Percentiles rank a stretch among this genome's conserved stretches.
Conservation (phyloP, 2,329 filamentous ascomycete genomes). For the Emmonsia crescens region DNA sequence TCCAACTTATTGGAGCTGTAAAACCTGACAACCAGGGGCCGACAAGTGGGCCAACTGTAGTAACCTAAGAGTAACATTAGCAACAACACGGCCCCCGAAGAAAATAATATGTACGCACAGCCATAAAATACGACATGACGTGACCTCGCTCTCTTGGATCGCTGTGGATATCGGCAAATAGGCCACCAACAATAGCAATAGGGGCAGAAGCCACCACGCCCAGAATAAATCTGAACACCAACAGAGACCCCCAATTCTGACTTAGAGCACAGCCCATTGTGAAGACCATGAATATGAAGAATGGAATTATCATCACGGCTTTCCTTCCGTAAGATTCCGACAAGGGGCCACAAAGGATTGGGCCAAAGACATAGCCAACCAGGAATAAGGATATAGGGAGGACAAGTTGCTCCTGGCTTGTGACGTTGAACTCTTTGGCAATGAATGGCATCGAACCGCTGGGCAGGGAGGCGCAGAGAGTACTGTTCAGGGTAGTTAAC, state of each 20-base stretch:
- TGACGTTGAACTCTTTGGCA: conserved; percentile 25
- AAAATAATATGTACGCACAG: conserved; percentile 17
- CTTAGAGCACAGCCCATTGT: conserved; percentile 36
- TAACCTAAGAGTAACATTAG: conserved; percentile 16
- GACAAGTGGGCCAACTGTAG: conserved; percentile 33
- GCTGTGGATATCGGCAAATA: conserved; percentile 39
- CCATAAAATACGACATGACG: conserved; percentile 35
- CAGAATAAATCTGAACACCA: conserved; percentile 37
- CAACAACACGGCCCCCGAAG: neutral
- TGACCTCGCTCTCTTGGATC: conserved; percentile 34
- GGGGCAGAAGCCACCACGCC: conserved; percentile 37
- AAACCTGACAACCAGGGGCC: conserved; percentile 38
- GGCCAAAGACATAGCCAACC: conserved; percentile 33
- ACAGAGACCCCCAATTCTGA: conserved; percentile 30
- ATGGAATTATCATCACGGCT: conserved; percentile 39
- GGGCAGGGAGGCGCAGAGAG: conserved; percentile 30
- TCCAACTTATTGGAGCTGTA: conserved; percentile 33
- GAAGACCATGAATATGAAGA: conserved; percentile 34
- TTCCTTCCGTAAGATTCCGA: conserved; percentile 35
- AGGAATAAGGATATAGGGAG: conserved; percentile 33
- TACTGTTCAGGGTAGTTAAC: conserved; percentile 29
- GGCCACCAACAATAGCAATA: conserved; percentile 34
- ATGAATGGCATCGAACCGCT: conserved; percentile 30
- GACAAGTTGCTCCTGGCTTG: conserved; percentile 24
- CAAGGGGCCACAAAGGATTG: conserved; percentile 34